phyloP scores from a whole-genome alignment of 2,329 filamentous ascomycete species.

The Fusarium proliferatum region DNA sequence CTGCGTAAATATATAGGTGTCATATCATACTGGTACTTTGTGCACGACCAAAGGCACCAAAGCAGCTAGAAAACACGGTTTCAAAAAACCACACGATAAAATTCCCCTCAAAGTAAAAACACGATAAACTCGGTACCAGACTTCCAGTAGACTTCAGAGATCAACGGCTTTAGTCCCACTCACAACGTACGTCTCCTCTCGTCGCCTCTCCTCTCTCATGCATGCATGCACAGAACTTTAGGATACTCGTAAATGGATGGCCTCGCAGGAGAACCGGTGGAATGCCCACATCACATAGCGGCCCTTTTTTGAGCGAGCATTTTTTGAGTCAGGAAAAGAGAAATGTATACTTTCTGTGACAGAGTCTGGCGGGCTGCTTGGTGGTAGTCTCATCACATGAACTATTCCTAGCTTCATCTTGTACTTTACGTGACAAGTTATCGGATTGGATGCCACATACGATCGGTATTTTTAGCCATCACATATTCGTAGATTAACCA shows the following conservation, averaged over 20 bases:
- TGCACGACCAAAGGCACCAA: conserved; percentile 5
- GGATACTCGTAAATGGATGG: neutral
- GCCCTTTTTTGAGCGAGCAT: neutral
- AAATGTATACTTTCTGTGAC: neutral
- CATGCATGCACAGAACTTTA: conserved; percentile 18
- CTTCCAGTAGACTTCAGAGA: conserved; percentile 5
- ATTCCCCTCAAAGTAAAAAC: neutral
- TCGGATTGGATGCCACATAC: conserved; percentile 38
- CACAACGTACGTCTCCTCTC: neutral
- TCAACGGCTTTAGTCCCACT: conserved; percentile 24
- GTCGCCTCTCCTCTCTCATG: conserved; percentile 7
- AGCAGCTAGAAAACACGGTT: conserved; percentile 15
- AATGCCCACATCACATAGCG: conserved; percentile 5
- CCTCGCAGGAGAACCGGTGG: neutral
- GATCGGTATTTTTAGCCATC: conserved; percentile 13
- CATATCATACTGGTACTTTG: conserved; percentile 1
- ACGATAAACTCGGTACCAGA: conserved; percentile 5
- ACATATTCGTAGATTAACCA: neutral
- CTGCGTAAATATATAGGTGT: neutral
- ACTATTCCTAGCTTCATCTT: conserved; percentile 21
- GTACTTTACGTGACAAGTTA: conserved; percentile 14
- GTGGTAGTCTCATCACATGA: neutral
- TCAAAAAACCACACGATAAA: neutral
- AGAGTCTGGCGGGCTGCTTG: neutral
- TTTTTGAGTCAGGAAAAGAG: neutral